These are phyloP conservation scores for Rhodotorula sp. DNA, from an alignment of 1,284 basidiomycete genomes.

Conservation along the genomic window DNA sequence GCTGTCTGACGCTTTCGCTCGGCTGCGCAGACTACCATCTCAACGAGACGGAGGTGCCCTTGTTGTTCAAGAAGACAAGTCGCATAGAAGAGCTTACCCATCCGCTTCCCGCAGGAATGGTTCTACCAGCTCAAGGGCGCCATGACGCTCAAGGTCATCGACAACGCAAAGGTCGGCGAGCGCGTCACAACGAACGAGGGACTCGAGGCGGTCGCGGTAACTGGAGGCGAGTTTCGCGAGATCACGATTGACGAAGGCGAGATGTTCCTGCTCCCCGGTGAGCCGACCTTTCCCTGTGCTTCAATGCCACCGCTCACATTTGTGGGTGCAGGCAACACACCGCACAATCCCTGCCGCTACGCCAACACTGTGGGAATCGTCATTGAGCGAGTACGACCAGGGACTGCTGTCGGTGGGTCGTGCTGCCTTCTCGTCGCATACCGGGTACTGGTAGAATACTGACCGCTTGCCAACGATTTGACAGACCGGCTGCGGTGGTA, in stretches of 20 bases:
- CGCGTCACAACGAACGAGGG: slow-evolving; percentile 27
- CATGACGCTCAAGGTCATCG: slow-evolving; percentile 44
- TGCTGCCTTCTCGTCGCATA: neutral
- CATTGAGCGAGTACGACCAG: slow-evolving; percentile 82
- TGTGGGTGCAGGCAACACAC: slow-evolving; percentile 73
- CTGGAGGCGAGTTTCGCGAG: slow-evolving; percentile 81
- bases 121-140: slow-evolving; percentile 81
- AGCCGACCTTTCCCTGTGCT: slow-evolving; percentile 33
- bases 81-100: neutral
- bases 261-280: slow-evolving; percentile 91
- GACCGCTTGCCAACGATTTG: no score
- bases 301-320: neutral
- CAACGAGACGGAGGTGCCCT: slow-evolving; percentile 71
- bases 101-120: slow-evolving; percentile 67
- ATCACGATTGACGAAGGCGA: slow-evolving; percentile 89
- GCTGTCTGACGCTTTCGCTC: neutral
- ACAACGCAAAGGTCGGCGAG: slow-evolving; percentile 23
- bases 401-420: slow-evolving; percentile 51
- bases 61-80: neutral
- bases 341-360: slow-evolving; percentile 90
- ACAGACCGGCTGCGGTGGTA: slow-evolving; percentile 92
- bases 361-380: slow-evolving; percentile 92
- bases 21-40: slow-evolving; percentile 71
- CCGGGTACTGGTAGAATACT: no score
- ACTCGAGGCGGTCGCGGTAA: slow-evolving; percentile 61